These are phyloP conservation scores for Phlebiopsis gigantea DNA, from an alignment of 768 basidiomycete genomes.

Conservation along the genomic window DNA sequence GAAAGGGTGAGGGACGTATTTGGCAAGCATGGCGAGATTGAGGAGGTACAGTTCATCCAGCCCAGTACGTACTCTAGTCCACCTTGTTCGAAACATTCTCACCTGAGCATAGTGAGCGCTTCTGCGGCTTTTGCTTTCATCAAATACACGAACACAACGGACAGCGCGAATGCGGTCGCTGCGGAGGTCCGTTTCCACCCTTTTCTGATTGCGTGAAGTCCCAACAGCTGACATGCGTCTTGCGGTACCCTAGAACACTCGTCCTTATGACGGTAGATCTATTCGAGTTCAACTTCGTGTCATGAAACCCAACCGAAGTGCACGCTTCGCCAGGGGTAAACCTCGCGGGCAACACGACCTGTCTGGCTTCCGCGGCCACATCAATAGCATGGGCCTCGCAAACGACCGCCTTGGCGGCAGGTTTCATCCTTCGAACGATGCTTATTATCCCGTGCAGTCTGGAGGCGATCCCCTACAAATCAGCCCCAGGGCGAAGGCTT, in stretches of 20 bases:
- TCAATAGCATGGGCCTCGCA: neutral
- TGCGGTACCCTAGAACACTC: conserved; percentile 52
- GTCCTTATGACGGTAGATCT: conserved; percentile 58
- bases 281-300: conserved; percentile 76
- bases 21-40: conserved; percentile 57
- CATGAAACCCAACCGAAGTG: conserved; percentile 48
- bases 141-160: conserved; percentile 57
- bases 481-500: conserved; percentile 6
- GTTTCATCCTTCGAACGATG: neutral
- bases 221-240: neutral
- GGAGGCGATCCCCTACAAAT: neutral
- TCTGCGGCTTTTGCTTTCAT: conserved; percentile 72
- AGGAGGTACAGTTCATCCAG: conserved; percentile 58
- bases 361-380: neutral
- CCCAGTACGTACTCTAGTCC: conserved; percentile 34
- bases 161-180: conserved; percentile 60
- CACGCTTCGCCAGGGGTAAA: conserved; percentile 27
- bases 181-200: conserved; percentile 45
- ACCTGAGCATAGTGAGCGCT: neutral
- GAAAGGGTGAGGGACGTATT: conserved; percentile 55
- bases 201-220: neutral
- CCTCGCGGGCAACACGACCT: neutral
- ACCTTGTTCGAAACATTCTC: no score
- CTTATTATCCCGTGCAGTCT: neutral
- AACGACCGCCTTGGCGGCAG: neutral